A percentile compares a stretch with the other conserved stretches of the same genome.
Evolutionary conservation across 176 grass and related monocot species (phyloP).

Genomic region (Eragrostis nindensis): DNA sequence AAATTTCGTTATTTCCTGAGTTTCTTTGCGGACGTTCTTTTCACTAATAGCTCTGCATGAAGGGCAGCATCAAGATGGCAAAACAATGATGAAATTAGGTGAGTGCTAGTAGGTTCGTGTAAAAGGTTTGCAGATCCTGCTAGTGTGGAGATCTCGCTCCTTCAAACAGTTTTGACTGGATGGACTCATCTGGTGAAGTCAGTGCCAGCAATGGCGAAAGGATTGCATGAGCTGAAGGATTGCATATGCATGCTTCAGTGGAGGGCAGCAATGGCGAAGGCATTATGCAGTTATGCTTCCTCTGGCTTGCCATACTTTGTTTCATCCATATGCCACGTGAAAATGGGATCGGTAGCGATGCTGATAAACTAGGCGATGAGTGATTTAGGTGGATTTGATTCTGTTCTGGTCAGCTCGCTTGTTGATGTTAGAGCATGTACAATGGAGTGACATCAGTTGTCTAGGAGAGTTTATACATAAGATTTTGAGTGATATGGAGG

Average conservation of each 20-base stretch:
- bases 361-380: constrained; percentile 1
- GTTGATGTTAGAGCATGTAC: neutral
- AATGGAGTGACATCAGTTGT: no score
- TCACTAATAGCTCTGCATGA: no score
- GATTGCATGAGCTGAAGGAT: neutral
- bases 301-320: neutral
- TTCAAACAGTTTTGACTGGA: neutral
- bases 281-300: neutral
- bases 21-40: no score
- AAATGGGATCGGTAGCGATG: neutral
- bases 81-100: no score
- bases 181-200: neutral
- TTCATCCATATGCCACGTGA: neutral
- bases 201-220: no score
- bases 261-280: neutral
- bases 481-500: no score
- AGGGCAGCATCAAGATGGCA: no score
- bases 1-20: no score
- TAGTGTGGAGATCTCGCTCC: neutral
- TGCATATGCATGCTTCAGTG: neutral
- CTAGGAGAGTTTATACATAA: no score
- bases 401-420: neutral
- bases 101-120: no score
- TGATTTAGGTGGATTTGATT: constrained; percentile 3
- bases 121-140: no score